Base-by-base conservation (phyloP, 768 basidiomycete genomes). In the Termitomyces bulborhizus region DNA sequence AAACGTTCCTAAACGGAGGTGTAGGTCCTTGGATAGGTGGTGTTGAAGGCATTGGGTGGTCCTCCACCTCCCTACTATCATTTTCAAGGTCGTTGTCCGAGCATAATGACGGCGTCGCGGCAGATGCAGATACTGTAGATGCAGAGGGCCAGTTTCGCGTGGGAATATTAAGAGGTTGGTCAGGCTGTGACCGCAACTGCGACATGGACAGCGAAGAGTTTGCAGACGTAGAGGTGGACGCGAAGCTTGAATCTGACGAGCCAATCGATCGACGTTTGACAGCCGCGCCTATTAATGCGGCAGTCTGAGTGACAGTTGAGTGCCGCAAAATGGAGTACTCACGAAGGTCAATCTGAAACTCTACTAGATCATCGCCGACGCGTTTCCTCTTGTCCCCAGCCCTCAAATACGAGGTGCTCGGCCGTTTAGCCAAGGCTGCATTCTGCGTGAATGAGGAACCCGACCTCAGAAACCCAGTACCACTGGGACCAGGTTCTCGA, bases 31-130 rank as follows among this genome's bases (percentile, higher is more conserved):
- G 51, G 4, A 62, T 64, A 55, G 70, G 79, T 42, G 85, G 84
- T 1, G 84, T 84, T 6, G 79, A 78, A 1, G 77, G 78, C 3
- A 74, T 75, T 5, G 69, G 67, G 46, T 83, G 82, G 39, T 82
- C 78, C 4, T 73, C 73, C 49, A 79, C 79, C 32, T 80, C 75
- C 15, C 78, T 78, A 48, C 71, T 69, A 39, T 84, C 73, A 46
- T 70, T 69, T 34, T 85, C 74, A 32, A 59, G 52, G 18, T 74
- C 86, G 55, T 86, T 85, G 63, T 90, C 88, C 3, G 88, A 90
- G 62, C 81, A 86, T 15, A 90, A 71, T 0, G 87, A 89, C 0
- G 88, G 88, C 0, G 88, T 90, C 6, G 79, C 65, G 6, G 63
- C 56, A 18, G 68, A 60, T 42, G 66, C 63, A 54, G 63, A 65